Evolutionary conservation across 805 yeast species (phyloP), one percentile per base, ranked within the genome.

Genomic region (Ogataea methanolica): DNA sequence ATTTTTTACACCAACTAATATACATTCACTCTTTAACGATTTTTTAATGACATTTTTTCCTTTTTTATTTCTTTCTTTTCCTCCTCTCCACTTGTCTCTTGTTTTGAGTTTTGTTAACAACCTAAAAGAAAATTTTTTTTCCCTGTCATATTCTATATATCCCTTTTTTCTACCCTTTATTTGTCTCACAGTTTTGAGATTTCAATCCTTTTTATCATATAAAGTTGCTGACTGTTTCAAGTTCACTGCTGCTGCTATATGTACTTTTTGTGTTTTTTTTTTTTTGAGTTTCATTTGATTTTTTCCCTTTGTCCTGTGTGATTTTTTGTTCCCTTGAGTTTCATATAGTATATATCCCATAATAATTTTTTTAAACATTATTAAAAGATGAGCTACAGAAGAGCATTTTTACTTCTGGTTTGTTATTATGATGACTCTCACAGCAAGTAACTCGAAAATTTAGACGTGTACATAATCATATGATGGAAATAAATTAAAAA

Each of bases 11-110:
- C 52, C 50, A 43, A 43, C 49, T 44, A 44, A 49, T 45, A 40
- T 49, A 46, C 57, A 49, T 48, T 54, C 53, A 26, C 31, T 26
- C 40, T 51, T 54, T 48, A 46, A 50, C 40, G 52, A 48, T 49
- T 39, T 37, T 38, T 39, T 47, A 33, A 47, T 41, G 49, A 47
- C 47, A 37, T 36, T 44, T 43, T 21, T 37, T 37, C 37, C 12
- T 26, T 4, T n/a, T 16, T 19, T 22, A 26, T 11, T 36, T 36
- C 9, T 19, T 33, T 21, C n/a, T 5, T 33, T 15, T 15, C 26
- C 16, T 16, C 12, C 16, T 31, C 33, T n/a, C 7, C 14, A 15
- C 17, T 8, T 42, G 26, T 22, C 15, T 15, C 11, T n/a, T 40
- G 8, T 33, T 11, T 40, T 40, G n/a, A 11, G 31, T 40, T 19